Evolutionary conservation across 768 basidiomycete genomes (phyloP), one percentile per base, ranked within the genome.

Genomic region (Russula sp.): DNA sequence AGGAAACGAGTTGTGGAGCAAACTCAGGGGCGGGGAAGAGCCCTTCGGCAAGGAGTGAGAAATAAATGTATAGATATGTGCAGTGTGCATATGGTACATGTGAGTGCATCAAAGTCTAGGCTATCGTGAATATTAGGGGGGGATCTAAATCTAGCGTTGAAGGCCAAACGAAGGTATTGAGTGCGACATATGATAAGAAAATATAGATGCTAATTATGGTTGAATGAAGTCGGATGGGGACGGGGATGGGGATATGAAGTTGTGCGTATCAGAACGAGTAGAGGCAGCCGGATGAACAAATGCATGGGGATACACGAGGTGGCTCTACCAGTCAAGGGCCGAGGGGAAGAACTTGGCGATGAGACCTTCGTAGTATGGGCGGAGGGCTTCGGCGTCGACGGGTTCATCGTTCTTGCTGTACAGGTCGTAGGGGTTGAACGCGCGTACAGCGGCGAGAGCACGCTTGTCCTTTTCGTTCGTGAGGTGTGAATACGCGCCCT

Each of bases 341-440:
- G 82, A 75, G 42, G 91, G 90, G 78, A 97, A 95, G 76, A 83
- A 97, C 70, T 91, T 93, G 41, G 80, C 78, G 68, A 97, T 94
- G 35, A 97, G 77, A 1, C 75, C 74, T 70, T 89, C 79, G 70
- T 97, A 97, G 74, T 97, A 96, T 14, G 91, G 88, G 64, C 83
- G 80, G 25, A 96, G 78, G 68, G 80, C 77, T 47, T 78, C 82
- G 14, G 79, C 77, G 54, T 83, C 73, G 57, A 86, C 82, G 5
- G 84, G 81, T 46, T 81, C 80, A 68, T 95, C 90, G 69, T 80
- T 83, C 75, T 96, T 96, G 78, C 86, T 88, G 78, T 97, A 97
- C 7, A 97, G 81, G 70, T 95, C 93, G 73, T 95, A 96, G 0
- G 93, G 93, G 74, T 95, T 96, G 81, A 96, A 96, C 0, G 86